Conservation (phyloP, 202 grass and related monocot genomes). For the Musa balbisiana region DNA sequence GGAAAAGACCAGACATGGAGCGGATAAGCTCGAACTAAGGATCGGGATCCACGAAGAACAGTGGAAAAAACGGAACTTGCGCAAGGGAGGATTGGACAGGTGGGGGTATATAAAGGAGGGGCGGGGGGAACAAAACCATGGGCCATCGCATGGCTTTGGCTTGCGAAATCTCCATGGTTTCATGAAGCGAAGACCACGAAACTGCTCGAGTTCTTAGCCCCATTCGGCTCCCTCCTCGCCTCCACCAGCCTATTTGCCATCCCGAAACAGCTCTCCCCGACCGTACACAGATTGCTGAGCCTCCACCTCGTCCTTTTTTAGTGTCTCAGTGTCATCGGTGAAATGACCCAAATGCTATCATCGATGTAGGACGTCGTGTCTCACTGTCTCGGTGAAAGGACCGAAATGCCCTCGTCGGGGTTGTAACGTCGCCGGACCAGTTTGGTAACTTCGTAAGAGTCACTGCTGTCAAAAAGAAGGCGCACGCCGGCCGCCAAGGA, state of each 20-base stretch:
- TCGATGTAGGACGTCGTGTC: too few species aligned
- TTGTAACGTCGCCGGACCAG: too few species aligned
- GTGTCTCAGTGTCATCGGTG: not conserved
- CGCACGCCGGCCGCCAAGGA: too few species aligned
- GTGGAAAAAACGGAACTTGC: too few species aligned
- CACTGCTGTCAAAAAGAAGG: too few species aligned
- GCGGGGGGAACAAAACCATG: slow-evolving; percentile 24
- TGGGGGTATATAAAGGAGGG: slow-evolving; percentile 16
- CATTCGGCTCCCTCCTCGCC: not conserved
- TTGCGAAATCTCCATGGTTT: not conserved
- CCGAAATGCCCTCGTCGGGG: too few species aligned
- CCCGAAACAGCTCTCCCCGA: not conserved
- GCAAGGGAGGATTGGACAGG: not conserved
- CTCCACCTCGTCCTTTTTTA: not conserved
- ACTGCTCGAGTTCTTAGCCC: not conserved
- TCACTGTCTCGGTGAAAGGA: too few species aligned
- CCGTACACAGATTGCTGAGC: not conserved
- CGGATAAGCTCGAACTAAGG: not conserved
- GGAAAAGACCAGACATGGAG: not conserved
- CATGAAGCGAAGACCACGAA: not conserved
- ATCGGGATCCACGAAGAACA: not conserved
- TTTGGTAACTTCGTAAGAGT: too few species aligned
- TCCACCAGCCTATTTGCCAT: not conserved
- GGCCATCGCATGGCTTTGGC: slow-evolving; percentile 22
- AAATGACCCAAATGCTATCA: too few species aligned